Conservation (phyloP, 2,329 filamentous ascomycete species). For the Moelleriella libera region DNA sequence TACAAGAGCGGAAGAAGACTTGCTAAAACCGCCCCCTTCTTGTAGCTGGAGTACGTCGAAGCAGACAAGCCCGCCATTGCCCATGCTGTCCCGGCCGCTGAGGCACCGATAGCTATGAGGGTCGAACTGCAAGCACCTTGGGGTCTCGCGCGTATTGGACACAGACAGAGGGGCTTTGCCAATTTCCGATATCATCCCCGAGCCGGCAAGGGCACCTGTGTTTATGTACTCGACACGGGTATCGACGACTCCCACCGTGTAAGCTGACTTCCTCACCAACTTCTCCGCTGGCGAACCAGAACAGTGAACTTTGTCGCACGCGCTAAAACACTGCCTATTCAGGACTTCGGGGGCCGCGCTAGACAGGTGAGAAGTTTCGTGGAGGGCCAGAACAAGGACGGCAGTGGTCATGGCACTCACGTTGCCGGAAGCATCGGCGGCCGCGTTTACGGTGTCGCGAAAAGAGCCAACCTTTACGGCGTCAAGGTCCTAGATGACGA, state of each 20-base stretch:
- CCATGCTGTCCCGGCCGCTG: slow-evolving; percentile 1
- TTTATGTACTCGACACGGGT: slow-evolving; percentile 32
- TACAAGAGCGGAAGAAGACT: background rate
- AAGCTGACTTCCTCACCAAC: slow-evolving; percentile 8
- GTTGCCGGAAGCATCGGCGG: slow-evolving; percentile 18
- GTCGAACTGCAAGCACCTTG: slow-evolving; percentile 10
- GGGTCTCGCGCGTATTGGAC: slow-evolving; percentile 19
- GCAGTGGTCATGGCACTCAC: slow-evolving; percentile 26
- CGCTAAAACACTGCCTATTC: background rate
- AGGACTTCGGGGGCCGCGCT: slow-evolving; percentile 18
- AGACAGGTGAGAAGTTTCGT: slow-evolving; percentile 14
- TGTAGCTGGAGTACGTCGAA: slow-evolving; percentile 18
- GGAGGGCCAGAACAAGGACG: slow-evolving; percentile 9
- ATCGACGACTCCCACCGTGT: slow-evolving; percentile 21
- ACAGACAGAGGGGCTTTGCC: slow-evolving; percentile 11
- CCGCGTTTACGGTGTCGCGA: slow-evolving; percentile 22
- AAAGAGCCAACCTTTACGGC: slow-evolving; percentile 25
- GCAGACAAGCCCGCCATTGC: slow-evolving; percentile 14
- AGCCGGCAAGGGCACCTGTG: slow-evolving; percentile 24
- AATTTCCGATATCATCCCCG: slow-evolving; percentile 23
- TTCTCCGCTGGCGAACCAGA: no score
- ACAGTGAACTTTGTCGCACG: background rate
- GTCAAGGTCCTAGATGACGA: slow-evolving; percentile 30
- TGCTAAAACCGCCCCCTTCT: no score
- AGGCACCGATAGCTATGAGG: background rate